A percentile compares a stretch with the other conserved stretches of the same genome.
Evolutionary conservation across 495 filamentous ascomycete genomes (phyloP).

Genomic region (Monascus purpureus): DNA sequence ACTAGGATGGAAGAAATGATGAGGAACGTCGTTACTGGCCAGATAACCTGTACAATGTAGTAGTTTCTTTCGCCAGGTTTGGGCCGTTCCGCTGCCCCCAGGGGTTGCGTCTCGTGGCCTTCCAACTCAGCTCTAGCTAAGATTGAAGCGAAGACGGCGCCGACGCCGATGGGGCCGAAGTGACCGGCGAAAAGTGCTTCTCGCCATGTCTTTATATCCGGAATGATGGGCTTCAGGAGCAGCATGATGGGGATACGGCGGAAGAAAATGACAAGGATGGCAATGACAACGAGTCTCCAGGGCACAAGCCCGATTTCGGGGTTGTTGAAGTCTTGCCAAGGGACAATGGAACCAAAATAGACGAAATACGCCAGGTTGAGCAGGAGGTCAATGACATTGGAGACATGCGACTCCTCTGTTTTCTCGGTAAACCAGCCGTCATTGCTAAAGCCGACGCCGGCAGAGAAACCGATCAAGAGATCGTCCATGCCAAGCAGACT

Average conservation of each 20-base stretch:
- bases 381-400: slow-evolving; percentile 96
- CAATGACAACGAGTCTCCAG: slow-evolving; percentile 82
- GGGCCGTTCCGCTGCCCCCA: slow-evolving; percentile 49
- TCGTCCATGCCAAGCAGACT: slow-evolving; percentile 90
- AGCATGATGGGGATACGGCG: slow-evolving; percentile 95
- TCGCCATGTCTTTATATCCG: slow-evolving; percentile 96
- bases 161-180: slow-evolving; percentile 96
- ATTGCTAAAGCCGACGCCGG: slow-evolving; percentile 94
- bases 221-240: slow-evolving; percentile 79
- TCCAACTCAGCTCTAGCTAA: slow-evolving; percentile 83
- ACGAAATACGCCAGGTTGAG: slow-evolving; percentile 98
- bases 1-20: slow-evolving; percentile 91
- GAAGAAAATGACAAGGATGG: slow-evolving; percentile 87
- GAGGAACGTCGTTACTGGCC: slow-evolving; percentile 92
- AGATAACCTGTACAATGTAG: slow-evolving; percentile 67
- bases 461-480: slow-evolving; percentile 88
- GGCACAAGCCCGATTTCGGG: slow-evolving; percentile 55
- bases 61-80: slow-evolving; percentile 37
- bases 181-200: slow-evolving; percentile 96
- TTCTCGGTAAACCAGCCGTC: slow-evolving; percentile 98
- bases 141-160: slow-evolving; percentile 91
- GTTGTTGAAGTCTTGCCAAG: slow-evolving; percentile 78
- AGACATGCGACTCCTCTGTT: slow-evolving; percentile 96
- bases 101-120: slow-evolving; percentile 53
- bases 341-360: slow-evolving; percentile 92